Conservation (phyloP, 441 rosid genomes). For the Lepidium campestre region DNA sequence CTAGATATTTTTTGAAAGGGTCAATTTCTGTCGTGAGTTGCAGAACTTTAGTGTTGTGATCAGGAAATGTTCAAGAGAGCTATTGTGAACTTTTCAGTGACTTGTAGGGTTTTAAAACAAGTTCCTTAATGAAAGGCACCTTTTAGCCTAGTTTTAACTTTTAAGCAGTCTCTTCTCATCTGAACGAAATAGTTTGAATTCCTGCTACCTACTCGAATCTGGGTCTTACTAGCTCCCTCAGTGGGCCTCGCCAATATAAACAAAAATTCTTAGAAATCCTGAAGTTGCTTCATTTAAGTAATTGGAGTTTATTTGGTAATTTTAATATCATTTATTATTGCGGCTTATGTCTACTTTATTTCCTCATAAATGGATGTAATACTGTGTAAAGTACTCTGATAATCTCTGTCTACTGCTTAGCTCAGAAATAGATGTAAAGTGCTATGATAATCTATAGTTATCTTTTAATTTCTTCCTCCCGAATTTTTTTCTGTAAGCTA, state of each 20-base stretch:
- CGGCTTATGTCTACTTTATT: not conserved
- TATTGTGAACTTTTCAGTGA: not conserved
- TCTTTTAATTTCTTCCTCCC: not conserved
- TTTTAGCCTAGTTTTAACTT: not conserved
- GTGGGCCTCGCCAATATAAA: not conserved
- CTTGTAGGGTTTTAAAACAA: not conserved
- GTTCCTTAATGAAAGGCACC: not conserved
- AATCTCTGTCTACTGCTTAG: too few relatives aligned
- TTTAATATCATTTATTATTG: too few relatives aligned
- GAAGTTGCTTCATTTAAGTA: not conserved
- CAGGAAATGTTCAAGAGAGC: not conserved
- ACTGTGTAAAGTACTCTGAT: not conserved
- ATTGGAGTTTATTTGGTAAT: not conserved
- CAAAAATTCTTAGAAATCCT: not conserved
- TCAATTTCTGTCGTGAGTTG: not conserved
- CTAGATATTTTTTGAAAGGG: not conserved
- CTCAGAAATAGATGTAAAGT: too few relatives aligned
- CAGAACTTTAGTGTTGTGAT: not conserved
- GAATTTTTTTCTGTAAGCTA: not conserved
- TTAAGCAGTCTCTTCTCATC: not conserved
- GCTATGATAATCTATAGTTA: too few relatives aligned
- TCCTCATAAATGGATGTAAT: not conserved
- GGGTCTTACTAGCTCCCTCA: not conserved
- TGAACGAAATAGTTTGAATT: not conserved
- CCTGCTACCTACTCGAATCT: not conserved